Evolutionary conservation across 2,329 filamentous ascomycete species (phyloP), one percentile per base, ranked within the genome.

Genomic region (Penicillium sp.): DNA sequence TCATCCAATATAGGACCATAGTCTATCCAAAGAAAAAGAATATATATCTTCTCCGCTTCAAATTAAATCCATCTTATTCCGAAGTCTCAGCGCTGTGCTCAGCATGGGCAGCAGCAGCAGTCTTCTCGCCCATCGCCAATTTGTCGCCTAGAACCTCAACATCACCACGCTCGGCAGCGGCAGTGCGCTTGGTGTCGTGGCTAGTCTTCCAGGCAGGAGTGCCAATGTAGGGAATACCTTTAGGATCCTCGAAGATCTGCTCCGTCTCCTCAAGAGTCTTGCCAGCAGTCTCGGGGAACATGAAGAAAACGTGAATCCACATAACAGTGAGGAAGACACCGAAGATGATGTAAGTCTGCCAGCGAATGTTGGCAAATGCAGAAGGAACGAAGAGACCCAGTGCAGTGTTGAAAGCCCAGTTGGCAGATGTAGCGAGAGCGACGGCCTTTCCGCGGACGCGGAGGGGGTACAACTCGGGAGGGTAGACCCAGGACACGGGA

Each of bases 321-420:
- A 73, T 72, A 11, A 71, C 77, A 20, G 77, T 70, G 55, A 80
- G 79, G 61, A 81, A 78, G 14, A 76, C 78, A 49, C 5, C 73
- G 72, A 50, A 80, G 65, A 22, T 62, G 59, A 7, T 69, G 65
- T 25, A 80, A 64, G 57, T 60, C 18, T 55, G 18, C 60, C 60
- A 62, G 55, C 55, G 53, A 47, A 62, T 62, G 22, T 55, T 60
- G 37, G 56, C 41, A 20, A 62, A 62, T 0, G 77, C 78, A 25
- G 68, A 69, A 0, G 79, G 79, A 1, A 74, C 75, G 58, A 79
- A 79, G 47, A 81, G 77, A 2, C 78, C 78, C 58, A 82, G 78
- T 9, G 81, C 69, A 2, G 81, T 68, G 62, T 78, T 78, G 27
- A 77, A 61, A 3, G 67, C 64, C 76, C 76, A 79, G 55, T 79